Evolutionary conservation across 1,284 basidiomycete genomes (phyloP).

Genomic region (Meripilus lineatus): DNA sequence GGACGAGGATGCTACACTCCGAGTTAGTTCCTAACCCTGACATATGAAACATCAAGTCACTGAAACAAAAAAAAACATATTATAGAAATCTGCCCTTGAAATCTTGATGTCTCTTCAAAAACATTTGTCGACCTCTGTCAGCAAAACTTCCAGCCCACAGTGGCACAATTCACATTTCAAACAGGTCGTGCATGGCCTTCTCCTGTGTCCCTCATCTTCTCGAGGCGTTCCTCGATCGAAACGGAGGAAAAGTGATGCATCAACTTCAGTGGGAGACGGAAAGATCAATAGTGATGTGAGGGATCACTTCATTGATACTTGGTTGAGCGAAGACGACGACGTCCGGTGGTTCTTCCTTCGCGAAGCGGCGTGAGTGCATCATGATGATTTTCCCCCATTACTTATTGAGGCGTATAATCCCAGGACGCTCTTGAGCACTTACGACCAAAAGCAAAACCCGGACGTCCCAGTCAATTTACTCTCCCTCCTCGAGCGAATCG

Average conservation of each 20-base stretch:
- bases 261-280: constrained; percentile 22
- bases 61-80: constrained; percentile 5
- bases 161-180: constrained; percentile 70
- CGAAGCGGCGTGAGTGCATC: constrained; percentile 65
- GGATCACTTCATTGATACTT: constrained; percentile 61
- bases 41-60: not conserved
- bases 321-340: constrained; percentile 83
- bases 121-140: constrained; percentile 67
- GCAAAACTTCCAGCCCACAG: constrained; percentile 44
- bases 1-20: constrained; percentile 63
- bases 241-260: constrained; percentile 12
- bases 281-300: constrained; percentile 55
- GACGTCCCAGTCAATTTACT: constrained; percentile 62
- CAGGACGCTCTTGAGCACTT: constrained; percentile 19
- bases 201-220: constrained; percentile 61
- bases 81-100: constrained; percentile 68
- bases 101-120: constrained; percentile 81
- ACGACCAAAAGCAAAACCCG: constrained; percentile 31
- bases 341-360: constrained; percentile 92
- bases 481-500: constrained; percentile 71
- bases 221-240: constrained; percentile 32
- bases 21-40: constrained; percentile 45
- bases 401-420: constrained; percentile 17
- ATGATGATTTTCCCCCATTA: constrained; percentile 2
- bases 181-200: constrained; percentile 55